phyloP scores from a whole-genome alignment of 768 basidiomycete species.

The Termitomyces sp. region DNA sequence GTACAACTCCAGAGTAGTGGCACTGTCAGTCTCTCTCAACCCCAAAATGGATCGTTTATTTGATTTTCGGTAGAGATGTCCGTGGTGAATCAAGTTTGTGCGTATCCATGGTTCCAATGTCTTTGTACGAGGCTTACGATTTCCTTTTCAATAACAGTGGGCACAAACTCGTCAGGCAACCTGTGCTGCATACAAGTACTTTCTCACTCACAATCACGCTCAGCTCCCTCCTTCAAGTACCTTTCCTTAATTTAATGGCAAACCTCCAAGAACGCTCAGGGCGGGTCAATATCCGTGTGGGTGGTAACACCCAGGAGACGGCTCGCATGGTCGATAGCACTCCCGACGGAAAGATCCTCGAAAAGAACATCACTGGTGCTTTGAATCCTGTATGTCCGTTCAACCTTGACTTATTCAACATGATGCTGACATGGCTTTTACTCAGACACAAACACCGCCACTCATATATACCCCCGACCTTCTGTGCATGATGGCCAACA shows the following conservation, averaged over 20 bases:
- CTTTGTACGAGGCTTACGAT: background rate
- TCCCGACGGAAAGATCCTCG: slow-evolving; percentile 29
- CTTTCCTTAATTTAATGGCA: slow-evolving; percentile 76
- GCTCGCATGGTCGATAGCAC: slow-evolving; percentile 46
- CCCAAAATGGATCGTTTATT: slow-evolving; percentile 33
- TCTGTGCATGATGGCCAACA: slow-evolving; percentile 60
- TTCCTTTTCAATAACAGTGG: slow-evolving; percentile 26
- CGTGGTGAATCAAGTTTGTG: slow-evolving; percentile 51
- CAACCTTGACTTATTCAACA: background rate
- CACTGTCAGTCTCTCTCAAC: slow-evolving; percentile 2
- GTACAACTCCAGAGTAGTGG: slow-evolving; percentile 30
- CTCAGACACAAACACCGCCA: slow-evolving; percentile 62
- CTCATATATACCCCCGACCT: slow-evolving; percentile 61
- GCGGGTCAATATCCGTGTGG: slow-evolving; percentile 58
- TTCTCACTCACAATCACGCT: slow-evolving; percentile 8
- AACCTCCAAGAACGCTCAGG: slow-evolving; percentile 66
- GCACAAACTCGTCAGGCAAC: slow-evolving; percentile 37
- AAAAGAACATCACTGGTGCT: slow-evolving; percentile 13
- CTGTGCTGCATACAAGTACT: background rate
- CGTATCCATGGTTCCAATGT: slow-evolving; percentile 16
- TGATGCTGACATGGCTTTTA: background rate
- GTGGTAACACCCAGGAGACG: slow-evolving; percentile 77
- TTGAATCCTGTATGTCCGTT: slow-evolving; percentile 12
- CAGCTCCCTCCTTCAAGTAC: slow-evolving; percentile 41
- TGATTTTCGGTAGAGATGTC: slow-evolving; percentile 65